Conservation (phyloP, 192 early-diverging fungal species). For the Chytriomyces confervae region DNA sequence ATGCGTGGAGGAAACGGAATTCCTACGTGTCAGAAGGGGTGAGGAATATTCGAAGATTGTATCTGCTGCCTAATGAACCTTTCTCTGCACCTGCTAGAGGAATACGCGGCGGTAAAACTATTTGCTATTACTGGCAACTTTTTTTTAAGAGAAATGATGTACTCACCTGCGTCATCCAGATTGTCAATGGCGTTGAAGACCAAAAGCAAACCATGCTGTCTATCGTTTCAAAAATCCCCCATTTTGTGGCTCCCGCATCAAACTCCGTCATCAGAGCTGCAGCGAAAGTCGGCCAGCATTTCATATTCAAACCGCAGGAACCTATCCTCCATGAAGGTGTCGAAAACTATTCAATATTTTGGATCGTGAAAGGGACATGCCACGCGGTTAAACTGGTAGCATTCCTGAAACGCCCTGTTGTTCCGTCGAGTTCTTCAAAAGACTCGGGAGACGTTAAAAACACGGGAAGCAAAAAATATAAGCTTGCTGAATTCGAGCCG, state of each 20-base stretch:
- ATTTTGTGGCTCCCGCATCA: not conserved
- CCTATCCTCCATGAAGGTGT: constrained; percentile 37
- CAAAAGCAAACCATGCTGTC: not conserved
- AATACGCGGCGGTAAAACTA: not conserved
- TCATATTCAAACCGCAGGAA: constrained; percentile 27
- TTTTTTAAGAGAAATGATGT: not conserved
- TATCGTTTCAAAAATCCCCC: constrained; percentile 4
- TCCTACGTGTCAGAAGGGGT: constrained; percentile 1
- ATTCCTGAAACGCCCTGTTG: constrained; percentile 24
- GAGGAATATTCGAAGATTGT: not conserved
- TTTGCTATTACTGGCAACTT: not conserved
- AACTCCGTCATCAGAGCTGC: constrained; percentile 5
- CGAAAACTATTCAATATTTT: constrained; percentile 21
- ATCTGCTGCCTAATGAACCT: not conserved
- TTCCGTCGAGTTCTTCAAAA: not conserved
- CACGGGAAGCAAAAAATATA: constrained; percentile 17
- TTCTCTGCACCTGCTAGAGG: not conserved
- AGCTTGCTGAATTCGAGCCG: constrained; percentile 20
- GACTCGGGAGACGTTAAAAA: not conserved
- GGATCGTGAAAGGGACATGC: constrained; percentile 34
- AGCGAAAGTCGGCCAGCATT: constrained; percentile 14
- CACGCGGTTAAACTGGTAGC: constrained; percentile 33
- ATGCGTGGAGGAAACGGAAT: constrained; percentile 2
- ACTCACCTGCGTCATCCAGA: not conserved
- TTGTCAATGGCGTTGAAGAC: constrained; percentile 12